These are phyloP conservation scores for Arthrobotrys pseudoclavata DNA, from an alignment of 2,329 filamentous ascomycete genomes.

Conservation along the genomic window DNA sequence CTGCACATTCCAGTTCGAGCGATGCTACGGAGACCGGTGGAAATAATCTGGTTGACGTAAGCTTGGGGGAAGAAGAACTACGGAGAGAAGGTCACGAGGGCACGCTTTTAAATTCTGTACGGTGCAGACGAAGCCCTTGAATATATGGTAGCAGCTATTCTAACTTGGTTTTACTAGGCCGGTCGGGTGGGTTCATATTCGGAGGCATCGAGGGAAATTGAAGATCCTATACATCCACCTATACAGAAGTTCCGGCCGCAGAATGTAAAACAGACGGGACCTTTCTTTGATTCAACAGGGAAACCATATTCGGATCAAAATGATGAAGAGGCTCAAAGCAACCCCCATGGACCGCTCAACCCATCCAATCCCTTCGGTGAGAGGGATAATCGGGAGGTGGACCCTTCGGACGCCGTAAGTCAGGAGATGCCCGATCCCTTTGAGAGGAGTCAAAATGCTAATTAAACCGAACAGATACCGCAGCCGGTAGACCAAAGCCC, in stretches of 20 bases:
- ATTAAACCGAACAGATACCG: conserved; percentile 61
- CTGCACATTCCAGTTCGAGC: conserved; percentile 67
- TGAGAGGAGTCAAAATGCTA: conserved; percentile 13
- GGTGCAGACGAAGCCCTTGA: conserved; percentile 37
- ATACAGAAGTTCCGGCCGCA: conserved; percentile 49
- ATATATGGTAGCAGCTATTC: neutral
- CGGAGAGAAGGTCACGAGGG: conserved; percentile 60
- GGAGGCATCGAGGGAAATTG: conserved; percentile 40
- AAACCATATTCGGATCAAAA: conserved; percentile 74
- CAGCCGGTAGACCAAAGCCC: conserved; percentile 64
- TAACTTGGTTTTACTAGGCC: conserved; percentile 24
- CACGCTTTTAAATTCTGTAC: conserved; percentile 60
- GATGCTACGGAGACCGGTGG: conserved; percentile 64
- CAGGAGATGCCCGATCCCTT: neutral
- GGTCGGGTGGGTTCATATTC: conserved; percentile 29
- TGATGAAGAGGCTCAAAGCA: conserved; percentile 13
- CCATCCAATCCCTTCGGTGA: conserved; percentile 70
- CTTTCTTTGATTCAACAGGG: conserved; percentile 19
- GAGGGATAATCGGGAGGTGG: conserved; percentile 72
- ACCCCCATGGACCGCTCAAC: conserved; percentile 73
- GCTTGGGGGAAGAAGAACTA: conserved; percentile 67
- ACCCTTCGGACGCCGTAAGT: conserved; percentile 73
- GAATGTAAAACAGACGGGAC: neutral
- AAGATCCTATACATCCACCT: conserved; percentile 42
- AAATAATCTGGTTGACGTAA: conserved; percentile 62